These are phyloP conservation scores for Leptographium radiaticola DNA, from an alignment of 2,329 filamentous ascomycete genomes.

Conservation along the genomic window DNA sequence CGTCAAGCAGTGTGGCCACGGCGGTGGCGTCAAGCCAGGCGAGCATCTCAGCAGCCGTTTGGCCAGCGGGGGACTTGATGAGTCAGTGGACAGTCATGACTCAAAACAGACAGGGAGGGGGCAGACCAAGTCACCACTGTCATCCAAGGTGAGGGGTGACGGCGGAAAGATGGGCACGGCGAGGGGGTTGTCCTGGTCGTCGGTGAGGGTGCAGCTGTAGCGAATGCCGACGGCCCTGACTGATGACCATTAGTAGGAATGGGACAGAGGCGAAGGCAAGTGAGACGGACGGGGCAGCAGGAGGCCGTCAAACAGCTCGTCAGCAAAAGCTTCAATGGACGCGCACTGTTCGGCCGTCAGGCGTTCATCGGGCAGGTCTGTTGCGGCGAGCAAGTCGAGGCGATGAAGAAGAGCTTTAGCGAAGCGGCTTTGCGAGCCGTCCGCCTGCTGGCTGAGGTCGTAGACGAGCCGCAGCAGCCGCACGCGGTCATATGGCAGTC, in stretches of 20 bases:
- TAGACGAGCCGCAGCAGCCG: background rate
- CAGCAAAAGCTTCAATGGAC: background rate
- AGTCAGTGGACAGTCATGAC: background rate
- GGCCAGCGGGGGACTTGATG: background rate
- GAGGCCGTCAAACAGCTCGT: background rate
- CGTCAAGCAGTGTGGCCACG: background rate
- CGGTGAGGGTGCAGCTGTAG: background rate
- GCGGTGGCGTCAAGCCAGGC: background rate
- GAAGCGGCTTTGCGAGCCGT: background rate
- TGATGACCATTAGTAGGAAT: background rate
- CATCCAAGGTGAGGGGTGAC: conserved; percentile 3
- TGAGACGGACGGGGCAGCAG: background rate
- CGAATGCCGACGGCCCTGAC: background rate
- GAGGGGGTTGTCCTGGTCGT: background rate
- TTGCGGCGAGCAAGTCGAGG: background rate
- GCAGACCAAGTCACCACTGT: background rate
- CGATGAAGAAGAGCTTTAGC: background rate
- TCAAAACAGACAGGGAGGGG: background rate
- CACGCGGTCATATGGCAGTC: background rate
- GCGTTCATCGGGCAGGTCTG: background rate
- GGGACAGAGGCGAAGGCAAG: background rate
- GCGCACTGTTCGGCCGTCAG: background rate
- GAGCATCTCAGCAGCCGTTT: background rate
- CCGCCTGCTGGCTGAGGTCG: background rate
- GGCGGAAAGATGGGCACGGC: conserved; percentile 6